Percentiles rank a stretch among this genome's conserved stretches.
Evolutionary conservation across 768 basidiomycete species (phyloP).

Genomic region (Suillus subalutaceus): DNA sequence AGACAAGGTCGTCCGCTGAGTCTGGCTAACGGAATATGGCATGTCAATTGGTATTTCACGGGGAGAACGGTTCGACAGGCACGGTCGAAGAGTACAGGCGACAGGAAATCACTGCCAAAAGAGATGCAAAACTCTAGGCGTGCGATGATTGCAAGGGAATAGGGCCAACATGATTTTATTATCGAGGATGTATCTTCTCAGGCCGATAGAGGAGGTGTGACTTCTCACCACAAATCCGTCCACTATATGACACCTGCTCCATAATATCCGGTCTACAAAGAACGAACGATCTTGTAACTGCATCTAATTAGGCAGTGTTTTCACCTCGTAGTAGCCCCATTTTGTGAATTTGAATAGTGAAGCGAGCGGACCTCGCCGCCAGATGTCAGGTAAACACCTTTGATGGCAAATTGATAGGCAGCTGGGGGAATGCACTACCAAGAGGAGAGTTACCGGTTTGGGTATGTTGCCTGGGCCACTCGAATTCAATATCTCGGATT

Average conservation of each 20-base stretch:
- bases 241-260: background rate
- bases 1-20: background rate
- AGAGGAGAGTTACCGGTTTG: background rate
- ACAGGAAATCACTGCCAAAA: slow-evolving; percentile 11
- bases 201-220: slow-evolving; percentile 12
- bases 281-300: background rate
- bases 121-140: background rate
- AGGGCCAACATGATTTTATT: background rate
- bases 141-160: slow-evolving; percentile 7
- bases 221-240: slow-evolving; percentile 11
- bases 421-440: background rate
- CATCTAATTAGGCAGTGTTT: slow-evolving; percentile 13
- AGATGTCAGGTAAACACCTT: background rate
- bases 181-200: slow-evolving; percentile 15
- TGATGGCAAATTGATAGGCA: background rate
- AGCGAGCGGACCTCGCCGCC: background rate
- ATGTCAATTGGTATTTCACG: slow-evolving; percentile 3
- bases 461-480: too few species aligned
- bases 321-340: slow-evolving; percentile 6
- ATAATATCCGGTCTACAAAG: background rate
- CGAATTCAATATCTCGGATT: background rate
- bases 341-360: background rate
- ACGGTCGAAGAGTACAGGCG: background rate
- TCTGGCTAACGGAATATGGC: background rate
- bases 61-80: background rate